Evolutionary conservation across 2,329 filamentous ascomycete species (phyloP), one percentile per base, ranked within the genome.

Genomic region (Ramularia endophylla): DNA sequence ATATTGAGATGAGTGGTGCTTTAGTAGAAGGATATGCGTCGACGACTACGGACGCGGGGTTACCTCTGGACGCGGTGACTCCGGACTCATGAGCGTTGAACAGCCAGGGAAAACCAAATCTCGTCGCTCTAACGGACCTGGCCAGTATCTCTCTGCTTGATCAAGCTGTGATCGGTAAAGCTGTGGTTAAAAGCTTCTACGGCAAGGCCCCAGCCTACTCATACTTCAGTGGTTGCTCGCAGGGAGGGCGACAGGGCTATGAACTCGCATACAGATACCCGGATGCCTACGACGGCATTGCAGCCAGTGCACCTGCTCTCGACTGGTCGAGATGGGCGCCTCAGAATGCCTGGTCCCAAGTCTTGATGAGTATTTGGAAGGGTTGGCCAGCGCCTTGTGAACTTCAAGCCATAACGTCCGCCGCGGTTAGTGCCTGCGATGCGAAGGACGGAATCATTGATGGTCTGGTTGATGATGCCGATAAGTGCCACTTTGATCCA

Each of bases 181-280:
- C 44, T 11, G 28, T 62, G 8, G 58, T 51, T 0, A 39, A 44
- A 3, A 45, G 40, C 5, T 63, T 56, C 42, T 69, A 67, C 33
- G 55, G 54, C 1, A 44, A 38, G 16, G 30, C 36, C 5, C 54
- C 57, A 3, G 48, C 50, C 7, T 65, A 62, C 40, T 64, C 59
- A 2, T 67, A 66, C 40, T 65, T 50, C 44, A 54, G 37, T 41
- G 64, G 64, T 2, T 66, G 64, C 37, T 64, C 61, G 15, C 55
- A 53, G 9, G 64, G 62, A 25, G 65, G 65, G 7, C 44, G 64
- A 6, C 63, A 66, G 44, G 64, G 60, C 1, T 32, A 62, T 3
- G 63, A 61, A 54, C 20, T 60, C 8, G 64, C 65, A 2, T 61
- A 67, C 36, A 37, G 54, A 12, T 65, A 60, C 40, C 63, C 64